phyloP scores from a whole-genome alignment of 2,329 filamentous ascomycete species.

The Fusarium sp. region DNA sequence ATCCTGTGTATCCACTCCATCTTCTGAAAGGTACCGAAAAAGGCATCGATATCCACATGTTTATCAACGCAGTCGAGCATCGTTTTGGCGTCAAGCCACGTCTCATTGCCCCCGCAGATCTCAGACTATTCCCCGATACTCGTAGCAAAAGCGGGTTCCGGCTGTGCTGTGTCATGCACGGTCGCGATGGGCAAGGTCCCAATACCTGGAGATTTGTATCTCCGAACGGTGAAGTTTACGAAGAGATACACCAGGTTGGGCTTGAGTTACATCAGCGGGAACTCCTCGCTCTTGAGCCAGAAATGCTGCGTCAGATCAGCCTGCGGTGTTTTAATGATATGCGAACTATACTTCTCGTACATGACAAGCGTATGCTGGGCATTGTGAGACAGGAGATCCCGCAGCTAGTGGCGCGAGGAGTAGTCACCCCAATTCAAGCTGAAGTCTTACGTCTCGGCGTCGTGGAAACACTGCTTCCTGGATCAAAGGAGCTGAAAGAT shows the following conservation, averaged over 20 bases:
- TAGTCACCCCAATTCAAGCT: slow-evolving; percentile 44
- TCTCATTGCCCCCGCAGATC: slow-evolving; percentile 47
- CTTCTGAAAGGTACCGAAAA: slow-evolving; percentile 50
- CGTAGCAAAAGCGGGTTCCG: slow-evolving; percentile 37
- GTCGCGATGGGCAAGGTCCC: background rate
- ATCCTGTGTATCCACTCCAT: slow-evolving; percentile 44
- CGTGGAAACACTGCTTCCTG: slow-evolving; percentile 48
- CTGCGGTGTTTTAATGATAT: slow-evolving; percentile 53
- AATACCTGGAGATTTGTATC: slow-evolving; percentile 22
- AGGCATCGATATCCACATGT: slow-evolving; percentile 53
- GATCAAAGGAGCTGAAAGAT: slow-evolving; percentile 37
- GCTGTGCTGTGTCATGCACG: slow-evolving; percentile 44
- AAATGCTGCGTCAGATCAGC: slow-evolving; percentile 49
- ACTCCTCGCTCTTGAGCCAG: slow-evolving; percentile 43
- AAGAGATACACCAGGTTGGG: slow-evolving; percentile 50
- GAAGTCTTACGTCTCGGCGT: slow-evolving; percentile 41
- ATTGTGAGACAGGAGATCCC: slow-evolving; percentile 49
- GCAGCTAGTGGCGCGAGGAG: slow-evolving; percentile 35
- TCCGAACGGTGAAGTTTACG: slow-evolving; percentile 40
- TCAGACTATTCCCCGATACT: slow-evolving; percentile 45
- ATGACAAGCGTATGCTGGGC: slow-evolving; percentile 56
- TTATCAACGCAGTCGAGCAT: slow-evolving; percentile 43
- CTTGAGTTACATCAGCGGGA: slow-evolving; percentile 53
- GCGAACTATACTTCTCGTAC: slow-evolving; percentile 51
- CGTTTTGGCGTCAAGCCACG: slow-evolving; percentile 45